A percentile compares a stretch with the other conserved stretches of the same genome.
These are phyloP conservation scores for Sporothrix protearum DNA, from an alignment of 2,329 filamentous ascomycete genomes.

Conservation along the genomic window DNA sequence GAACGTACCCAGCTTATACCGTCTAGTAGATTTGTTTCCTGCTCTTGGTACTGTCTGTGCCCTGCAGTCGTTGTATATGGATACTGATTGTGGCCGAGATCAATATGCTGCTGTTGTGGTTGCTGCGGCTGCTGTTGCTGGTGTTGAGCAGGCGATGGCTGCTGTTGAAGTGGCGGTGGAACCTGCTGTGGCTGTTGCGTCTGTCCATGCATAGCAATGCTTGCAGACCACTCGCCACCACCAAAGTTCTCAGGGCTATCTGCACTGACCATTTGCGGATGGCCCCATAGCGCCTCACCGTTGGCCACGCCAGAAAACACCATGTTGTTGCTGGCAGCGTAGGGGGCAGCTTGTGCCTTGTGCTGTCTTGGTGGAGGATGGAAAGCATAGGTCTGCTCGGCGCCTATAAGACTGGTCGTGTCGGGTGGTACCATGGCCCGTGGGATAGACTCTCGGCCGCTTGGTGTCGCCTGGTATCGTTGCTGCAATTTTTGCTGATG, in stretches of 20 bases:
- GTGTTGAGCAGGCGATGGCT: not conserved
- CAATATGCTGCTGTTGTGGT: not conserved
- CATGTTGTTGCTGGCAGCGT: slow-evolving; percentile 32
- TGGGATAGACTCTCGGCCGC: slow-evolving; percentile 8
- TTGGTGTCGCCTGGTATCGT: not conserved
- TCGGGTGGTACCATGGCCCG: slow-evolving; percentile 5
- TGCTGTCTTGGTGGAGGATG: not conserved
- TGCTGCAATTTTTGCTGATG: not conserved
- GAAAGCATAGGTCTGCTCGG: slow-evolving; percentile 9
- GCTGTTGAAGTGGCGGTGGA: not conserved
- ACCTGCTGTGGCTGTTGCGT: slow-evolving; percentile 11
- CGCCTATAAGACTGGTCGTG: slow-evolving; percentile 4
- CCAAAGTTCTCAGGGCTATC: slow-evolving; percentile 41
- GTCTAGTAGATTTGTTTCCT: slow-evolving; percentile 14
- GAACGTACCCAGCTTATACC: slow-evolving; percentile 20
- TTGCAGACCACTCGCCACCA: not conserved
- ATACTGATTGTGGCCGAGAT: not conserved
- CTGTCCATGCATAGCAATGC: slow-evolving; percentile 11
- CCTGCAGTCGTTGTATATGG: not conserved
- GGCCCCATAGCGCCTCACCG: slow-evolving; percentile 46
- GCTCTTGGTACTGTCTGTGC: not conserved
- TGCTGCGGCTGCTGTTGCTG: too few relatives aligned
- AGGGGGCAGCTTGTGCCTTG: not conserved
- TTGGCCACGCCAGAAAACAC: slow-evolving; percentile 48
- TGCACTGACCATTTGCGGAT: slow-evolving; percentile 32